A percentile compares a stretch with the other conserved stretches of the same genome.
Conservation (phyloP, 2,329 filamentous ascomycete genomes). For the Paecilomyces sp. region DNA sequence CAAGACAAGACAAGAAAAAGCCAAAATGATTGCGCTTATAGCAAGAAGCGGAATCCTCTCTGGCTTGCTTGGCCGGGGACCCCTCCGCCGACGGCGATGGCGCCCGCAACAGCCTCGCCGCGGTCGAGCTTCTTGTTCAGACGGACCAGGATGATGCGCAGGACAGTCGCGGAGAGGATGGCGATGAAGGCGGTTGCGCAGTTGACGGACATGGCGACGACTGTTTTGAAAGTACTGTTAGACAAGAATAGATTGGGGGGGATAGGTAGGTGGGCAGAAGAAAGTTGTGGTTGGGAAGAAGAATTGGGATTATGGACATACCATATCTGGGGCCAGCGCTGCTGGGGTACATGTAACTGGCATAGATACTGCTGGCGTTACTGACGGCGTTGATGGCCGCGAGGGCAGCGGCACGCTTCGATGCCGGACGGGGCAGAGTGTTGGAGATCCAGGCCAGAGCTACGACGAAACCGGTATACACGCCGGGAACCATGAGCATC, state of each 20-base stretch:
- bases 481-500: slow-evolving; percentile 62
- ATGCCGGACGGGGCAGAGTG: slow-evolving; percentile 65
- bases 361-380: slow-evolving; percentile 64
- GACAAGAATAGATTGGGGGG: not conserved
- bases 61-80: slow-evolving; percentile 2
- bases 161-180: slow-evolving; percentile 54
- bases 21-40: not conserved
- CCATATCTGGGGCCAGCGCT: slow-evolving; percentile 31
- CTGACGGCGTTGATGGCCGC: slow-evolving; percentile 70
- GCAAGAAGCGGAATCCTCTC: slow-evolving; percentile 4
- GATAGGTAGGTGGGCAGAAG: too few species aligned
- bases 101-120: slow-evolving; percentile 52
- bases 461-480: slow-evolving; percentile 62
- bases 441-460: slow-evolving; percentile 69
- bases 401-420: slow-evolving; percentile 65
- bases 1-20: not conserved
- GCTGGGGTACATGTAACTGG: slow-evolving; percentile 60
- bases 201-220: slow-evolving; percentile 61
- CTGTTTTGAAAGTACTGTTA: slow-evolving; percentile 15
- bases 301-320: slow-evolving; percentile 19
- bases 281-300: slow-evolving; percentile 19
- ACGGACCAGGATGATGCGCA: slow-evolving; percentile 56
- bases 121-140: slow-evolving; percentile 64
- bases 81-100: slow-evolving; percentile 12
- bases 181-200: slow-evolving; percentile 58